Percentiles rank a stretch among this genome's conserved stretches.
phyloP scores from a whole-genome alignment of 2,329 filamentous ascomycete species.

The Tolypocladium sp. region DNA sequence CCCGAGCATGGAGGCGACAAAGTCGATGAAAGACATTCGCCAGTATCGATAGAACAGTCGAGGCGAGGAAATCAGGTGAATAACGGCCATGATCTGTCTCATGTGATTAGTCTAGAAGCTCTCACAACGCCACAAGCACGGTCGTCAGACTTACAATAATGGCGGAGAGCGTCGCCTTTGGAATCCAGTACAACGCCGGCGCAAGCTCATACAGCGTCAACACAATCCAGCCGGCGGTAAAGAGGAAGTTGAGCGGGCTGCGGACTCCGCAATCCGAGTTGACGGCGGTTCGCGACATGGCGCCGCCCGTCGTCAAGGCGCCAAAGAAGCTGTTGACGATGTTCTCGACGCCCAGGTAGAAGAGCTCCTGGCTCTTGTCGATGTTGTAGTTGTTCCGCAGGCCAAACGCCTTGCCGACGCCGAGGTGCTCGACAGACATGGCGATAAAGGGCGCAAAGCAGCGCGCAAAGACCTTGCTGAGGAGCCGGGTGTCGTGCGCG shows the following conservation, averaged over 20 bases:
- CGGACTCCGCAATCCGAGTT: constrained; percentile 56
- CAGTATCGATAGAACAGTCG: constrained; percentile 54
- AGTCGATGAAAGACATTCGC: constrained; percentile 56
- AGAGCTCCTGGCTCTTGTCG: constrained; percentile 56
- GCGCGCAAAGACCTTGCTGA: constrained; percentile 42
- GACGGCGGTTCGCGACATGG: constrained; percentile 59
- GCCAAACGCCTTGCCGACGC: constrained; percentile 55
- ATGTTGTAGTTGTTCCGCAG: constrained; percentile 53
- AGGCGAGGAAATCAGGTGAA: constrained; percentile 49
- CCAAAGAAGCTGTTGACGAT: constrained; percentile 58
- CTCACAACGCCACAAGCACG: neutral
- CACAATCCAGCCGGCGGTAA: constrained; percentile 53
- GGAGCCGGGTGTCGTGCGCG: constrained; percentile 35
- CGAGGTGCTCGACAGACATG: constrained; percentile 52
- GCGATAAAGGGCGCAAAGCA: constrained; percentile 54
- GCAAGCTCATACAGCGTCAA: constrained; percentile 53
- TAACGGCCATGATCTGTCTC: constrained; percentile 48
- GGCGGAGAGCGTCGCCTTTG: constrained; percentile 53
- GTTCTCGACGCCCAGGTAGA: constrained; percentile 53
- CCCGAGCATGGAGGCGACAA: constrained; percentile 52
- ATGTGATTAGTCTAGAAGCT: neutral
- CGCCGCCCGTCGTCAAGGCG: constrained; percentile 53
- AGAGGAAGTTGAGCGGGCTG: constrained; percentile 49
- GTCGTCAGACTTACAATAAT: constrained; percentile 38
- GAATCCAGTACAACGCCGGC: constrained; percentile 57